These are phyloP conservation scores for Thoreauomyces humboldtii DNA, from an alignment of 192 early-diverging fungal genomes.

Conservation along the genomic window DNA sequence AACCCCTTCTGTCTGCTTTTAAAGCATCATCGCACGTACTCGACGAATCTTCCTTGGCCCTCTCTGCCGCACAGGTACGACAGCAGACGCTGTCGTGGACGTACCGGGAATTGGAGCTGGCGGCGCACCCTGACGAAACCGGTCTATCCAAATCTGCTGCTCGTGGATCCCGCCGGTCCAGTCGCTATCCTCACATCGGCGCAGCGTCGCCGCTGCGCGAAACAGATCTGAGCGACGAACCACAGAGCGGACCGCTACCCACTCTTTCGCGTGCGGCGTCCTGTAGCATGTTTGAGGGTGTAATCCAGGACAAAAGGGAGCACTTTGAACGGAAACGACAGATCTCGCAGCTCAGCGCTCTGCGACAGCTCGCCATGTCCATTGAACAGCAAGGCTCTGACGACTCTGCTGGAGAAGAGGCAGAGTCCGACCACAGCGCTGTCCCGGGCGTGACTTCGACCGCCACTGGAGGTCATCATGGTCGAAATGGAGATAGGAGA, in stretches of 20 bases:
- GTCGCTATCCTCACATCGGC: not conserved
- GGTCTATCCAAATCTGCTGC: not conserved
- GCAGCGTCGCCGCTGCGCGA: not conserved
- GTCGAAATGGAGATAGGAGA: no score
- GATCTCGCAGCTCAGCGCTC: slow-evolving; percentile 25
- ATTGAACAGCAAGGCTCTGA: slow-evolving; percentile 4
- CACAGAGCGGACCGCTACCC: no score
- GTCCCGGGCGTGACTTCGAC: no score
- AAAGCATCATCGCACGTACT: not conserved
- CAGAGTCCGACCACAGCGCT: no score
- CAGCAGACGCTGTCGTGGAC: slow-evolving; percentile 32
- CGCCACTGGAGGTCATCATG: no score
- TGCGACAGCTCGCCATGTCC: slow-evolving; percentile 26
- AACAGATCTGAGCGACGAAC: not conserved
- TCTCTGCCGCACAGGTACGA: slow-evolving; percentile 22
- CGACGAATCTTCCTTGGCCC: slow-evolving; percentile 5
- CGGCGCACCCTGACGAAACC: not conserved
- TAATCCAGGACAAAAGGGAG: not conserved
- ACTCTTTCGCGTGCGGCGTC: no score
- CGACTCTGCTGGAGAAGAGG: no score
- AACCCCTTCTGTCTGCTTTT: not conserved
- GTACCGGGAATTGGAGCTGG: slow-evolving; percentile 24
- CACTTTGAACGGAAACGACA: slow-evolving; percentile 4
- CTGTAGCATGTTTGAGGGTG: no score
- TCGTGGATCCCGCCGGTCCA: no score